A percentile compares a stretch with the other conserved stretches of the same genome.
Conservation (phyloP, 257 asterid species). For the Solanum chiquidenum region DNA sequence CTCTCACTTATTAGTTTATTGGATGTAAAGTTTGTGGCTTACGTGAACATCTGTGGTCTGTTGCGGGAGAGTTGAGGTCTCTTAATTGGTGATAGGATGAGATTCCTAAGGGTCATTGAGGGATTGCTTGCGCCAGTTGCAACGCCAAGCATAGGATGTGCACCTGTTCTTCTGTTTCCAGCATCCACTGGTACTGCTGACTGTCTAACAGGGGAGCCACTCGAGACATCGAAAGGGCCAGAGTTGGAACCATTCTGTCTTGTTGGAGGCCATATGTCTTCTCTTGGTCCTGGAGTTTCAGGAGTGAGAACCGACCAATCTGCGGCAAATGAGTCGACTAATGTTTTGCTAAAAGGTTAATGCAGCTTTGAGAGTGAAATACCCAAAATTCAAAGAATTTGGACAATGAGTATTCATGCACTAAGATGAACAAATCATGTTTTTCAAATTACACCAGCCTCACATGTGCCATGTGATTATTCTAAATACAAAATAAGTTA, state of each 20-base stretch:
- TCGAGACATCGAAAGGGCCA: constrained; percentile 52
- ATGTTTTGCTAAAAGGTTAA: constrained; percentile 24
- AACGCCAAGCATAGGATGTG: constrained; percentile 38
- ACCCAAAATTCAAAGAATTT: background rate
- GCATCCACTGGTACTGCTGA: constrained; percentile 39
- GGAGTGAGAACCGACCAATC: constrained; percentile 88
- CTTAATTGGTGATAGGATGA: constrained; percentile 80
- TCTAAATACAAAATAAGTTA: constrained; percentile 22
- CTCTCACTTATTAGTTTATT: background rate
- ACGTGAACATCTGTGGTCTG: constrained; percentile 73
- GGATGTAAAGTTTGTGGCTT: constrained; percentile 9
- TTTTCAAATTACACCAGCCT: background rate
- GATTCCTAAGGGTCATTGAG: constrained; percentile 68
- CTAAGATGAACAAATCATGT: background rate
- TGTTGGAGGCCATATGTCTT: constrained; percentile 66
- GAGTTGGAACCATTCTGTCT: constrained; percentile 56
- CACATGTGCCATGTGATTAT: background rate
- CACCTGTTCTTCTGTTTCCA: constrained; percentile 47
- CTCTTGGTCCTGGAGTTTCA: constrained; percentile 98
- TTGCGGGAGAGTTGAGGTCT: constrained; percentile 80
- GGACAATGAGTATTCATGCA: background rate
- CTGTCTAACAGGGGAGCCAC: constrained; percentile 61
- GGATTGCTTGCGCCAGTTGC: constrained; percentile 62
- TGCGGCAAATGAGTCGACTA: constrained; percentile 59
- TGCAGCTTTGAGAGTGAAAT: background rate